phyloP scores from a whole-genome alignment of 176 grass and related monocot species.

The Themeda triandra region DNA sequence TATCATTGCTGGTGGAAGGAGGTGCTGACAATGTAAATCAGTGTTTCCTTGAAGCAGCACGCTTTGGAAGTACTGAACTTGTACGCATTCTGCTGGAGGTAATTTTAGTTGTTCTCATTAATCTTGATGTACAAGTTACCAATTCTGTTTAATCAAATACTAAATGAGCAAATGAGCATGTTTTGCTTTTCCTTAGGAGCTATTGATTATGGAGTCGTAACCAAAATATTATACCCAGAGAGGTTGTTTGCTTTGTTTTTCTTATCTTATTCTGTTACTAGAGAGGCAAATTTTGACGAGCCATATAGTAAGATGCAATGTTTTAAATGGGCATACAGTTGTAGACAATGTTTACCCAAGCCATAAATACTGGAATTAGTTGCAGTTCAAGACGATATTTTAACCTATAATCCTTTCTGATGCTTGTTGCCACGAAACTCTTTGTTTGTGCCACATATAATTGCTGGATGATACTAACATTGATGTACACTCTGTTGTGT shows the following conservation, averaged over 20 bases:
- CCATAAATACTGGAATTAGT: background rate
- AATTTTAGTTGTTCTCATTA: slow-evolving; percentile 19
- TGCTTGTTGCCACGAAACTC: background rate
- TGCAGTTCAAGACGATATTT: background rate
- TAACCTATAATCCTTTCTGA: background rate
- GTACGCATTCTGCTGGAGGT: slow-evolving; percentile 87
- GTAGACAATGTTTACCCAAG: background rate
- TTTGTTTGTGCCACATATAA: background rate
- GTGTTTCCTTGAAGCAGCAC: slow-evolving; percentile 76
- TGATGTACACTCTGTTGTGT: background rate
- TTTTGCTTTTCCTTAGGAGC: background rate
- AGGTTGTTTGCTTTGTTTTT: background rate
- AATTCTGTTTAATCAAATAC: background rate
- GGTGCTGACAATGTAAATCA: slow-evolving; percentile 86
- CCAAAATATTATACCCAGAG: background rate
- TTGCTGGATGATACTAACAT: background rate
- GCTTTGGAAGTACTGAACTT: slow-evolving; percentile 86
- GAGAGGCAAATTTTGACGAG: background rate
- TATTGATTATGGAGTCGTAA: background rate
- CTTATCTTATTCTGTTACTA: background rate
- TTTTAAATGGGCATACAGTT: background rate
- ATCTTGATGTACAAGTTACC: background rate
- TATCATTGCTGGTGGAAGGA: slow-evolving; percentile 76
- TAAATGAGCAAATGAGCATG: background rate
- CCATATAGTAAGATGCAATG: background rate